Percentiles rank a stretch among this genome's conserved stretches.
These are phyloP conservation scores for Erythrobasidium yunnanense DNA, from an alignment of 768 basidiomycete species.

Conservation along the genomic window DNA sequence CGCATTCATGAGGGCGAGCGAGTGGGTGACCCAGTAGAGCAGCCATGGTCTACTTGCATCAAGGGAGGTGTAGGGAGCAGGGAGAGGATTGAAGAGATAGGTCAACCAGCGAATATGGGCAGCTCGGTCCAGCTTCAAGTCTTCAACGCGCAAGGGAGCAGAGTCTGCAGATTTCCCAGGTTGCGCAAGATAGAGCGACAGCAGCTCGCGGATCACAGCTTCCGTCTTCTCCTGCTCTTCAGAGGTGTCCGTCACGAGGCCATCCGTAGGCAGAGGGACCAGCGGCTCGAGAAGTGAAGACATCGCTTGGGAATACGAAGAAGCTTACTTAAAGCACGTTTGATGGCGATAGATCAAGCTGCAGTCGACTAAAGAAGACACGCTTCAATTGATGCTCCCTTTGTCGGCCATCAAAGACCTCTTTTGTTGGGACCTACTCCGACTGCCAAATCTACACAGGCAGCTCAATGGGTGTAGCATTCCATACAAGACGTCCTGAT, in stretches of 20 bases:
- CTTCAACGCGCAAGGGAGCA: neutral
- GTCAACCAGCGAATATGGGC: constrained; percentile 13
- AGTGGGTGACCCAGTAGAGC: constrained; percentile 81
- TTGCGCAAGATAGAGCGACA: constrained; percentile 5
- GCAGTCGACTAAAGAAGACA: too few relatives aligned
- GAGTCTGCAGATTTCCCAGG: neutral
- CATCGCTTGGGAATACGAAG: neutral
- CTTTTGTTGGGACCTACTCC: too few relatives aligned
- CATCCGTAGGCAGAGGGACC: constrained; percentile 19
- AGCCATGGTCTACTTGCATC: constrained; percentile 96
- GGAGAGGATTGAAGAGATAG: constrained; percentile 48
- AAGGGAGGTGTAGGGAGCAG: constrained; percentile 63
- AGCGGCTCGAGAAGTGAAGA: neutral
- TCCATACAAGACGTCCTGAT: too few relatives aligned
- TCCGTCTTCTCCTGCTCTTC: neutral
- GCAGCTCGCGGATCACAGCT: constrained; percentile 17
- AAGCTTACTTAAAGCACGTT: neutral
- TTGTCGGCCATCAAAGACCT: too few relatives aligned
- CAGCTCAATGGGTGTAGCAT: too few relatives aligned
- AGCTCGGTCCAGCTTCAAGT: constrained; percentile 5
- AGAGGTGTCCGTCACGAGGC: constrained; percentile 22
- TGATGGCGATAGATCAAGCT: neutral
- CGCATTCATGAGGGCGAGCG: constrained; percentile 51
- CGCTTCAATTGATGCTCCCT: too few relatives aligned
- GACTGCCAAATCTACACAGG: too few relatives aligned